phyloP scores from a whole-genome alignment of 2,329 filamentous ascomycete genomes.

The Botrytis paeoniae region DNA sequence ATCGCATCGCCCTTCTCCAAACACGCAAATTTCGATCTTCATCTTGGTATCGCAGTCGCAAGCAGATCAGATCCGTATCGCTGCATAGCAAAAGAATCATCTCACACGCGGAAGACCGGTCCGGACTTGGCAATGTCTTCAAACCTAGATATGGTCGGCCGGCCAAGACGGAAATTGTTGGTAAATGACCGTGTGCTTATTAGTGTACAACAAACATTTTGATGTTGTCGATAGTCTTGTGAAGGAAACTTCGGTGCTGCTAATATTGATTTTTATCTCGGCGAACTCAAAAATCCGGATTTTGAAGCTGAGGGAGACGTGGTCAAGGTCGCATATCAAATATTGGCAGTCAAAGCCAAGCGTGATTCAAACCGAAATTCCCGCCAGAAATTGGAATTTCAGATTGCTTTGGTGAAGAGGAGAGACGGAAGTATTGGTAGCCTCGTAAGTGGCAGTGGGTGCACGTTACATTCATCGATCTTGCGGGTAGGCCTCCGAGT shows the following conservation, averaged over 20 bases:
- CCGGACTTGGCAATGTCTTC: conserved; percentile 14
- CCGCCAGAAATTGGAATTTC: background rate
- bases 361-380: background rate
- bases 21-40: conserved; percentile 6
- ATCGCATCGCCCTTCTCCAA: background rate
- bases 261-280: background rate
- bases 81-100: background rate
- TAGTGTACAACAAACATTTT: background rate
- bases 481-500: background rate
- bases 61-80: background rate
- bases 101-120: background rate
- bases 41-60: background rate
- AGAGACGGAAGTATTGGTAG: conserved; percentile 2
- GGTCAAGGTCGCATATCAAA: background rate
- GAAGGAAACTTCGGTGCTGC: background rate
- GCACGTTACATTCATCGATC: background rate
- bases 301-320: background rate
- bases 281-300: conserved; percentile 1
- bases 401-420: background rate
- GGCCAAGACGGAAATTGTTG: background rate
- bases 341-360: conserved; percentile 10
- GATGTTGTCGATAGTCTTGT: background rate
- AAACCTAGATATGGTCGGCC: background rate
- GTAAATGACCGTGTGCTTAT: background rate
- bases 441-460: conserved; percentile 10